Percentiles rank a stretch among this genome's conserved stretches.
These are phyloP conservation scores for Cyberlindnera amylophila DNA, from an alignment of 805 yeast genomes.

Conservation along the genomic window DNA sequence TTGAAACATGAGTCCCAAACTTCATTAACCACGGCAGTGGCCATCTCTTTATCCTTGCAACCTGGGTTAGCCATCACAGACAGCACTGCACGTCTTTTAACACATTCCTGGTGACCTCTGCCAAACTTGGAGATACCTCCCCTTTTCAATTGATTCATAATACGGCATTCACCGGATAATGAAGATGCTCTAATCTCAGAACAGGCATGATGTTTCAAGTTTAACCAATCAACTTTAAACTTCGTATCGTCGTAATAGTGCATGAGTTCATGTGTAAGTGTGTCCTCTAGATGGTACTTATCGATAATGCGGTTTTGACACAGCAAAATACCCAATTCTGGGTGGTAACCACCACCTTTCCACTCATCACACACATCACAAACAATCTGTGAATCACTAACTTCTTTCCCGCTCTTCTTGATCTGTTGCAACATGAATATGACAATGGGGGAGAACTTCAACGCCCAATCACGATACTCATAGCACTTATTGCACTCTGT, in stretches of 20 bases:
- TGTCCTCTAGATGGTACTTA: constrained; percentile 84
- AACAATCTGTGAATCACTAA: constrained; percentile 49
- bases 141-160: constrained; percentile 68
- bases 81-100: constrained; percentile 79
- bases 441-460: constrained; percentile 79
- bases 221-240: constrained; percentile 81
- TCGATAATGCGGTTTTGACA: constrained; percentile 73
- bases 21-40: constrained; percentile 72
- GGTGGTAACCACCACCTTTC: constrained; percentile 91
- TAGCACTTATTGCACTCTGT: constrained; percentile 66
- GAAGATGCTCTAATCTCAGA: constrained; percentile 93
- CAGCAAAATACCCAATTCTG: constrained; percentile 77
- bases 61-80: constrained; percentile 85
- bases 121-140: constrained; percentile 51
- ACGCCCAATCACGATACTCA: constrained; percentile 74
- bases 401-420: constrained; percentile 50
- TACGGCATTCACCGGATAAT: constrained; percentile 91
- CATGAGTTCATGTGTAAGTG: constrained; percentile 85
- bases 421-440: constrained; percentile 84
- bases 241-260: constrained; percentile 91
- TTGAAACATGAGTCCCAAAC: constrained; percentile 92
- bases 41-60: constrained; percentile 69
- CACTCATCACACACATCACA: constrained; percentile 84
- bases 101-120: constrained; percentile 88
- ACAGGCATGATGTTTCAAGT: constrained; percentile 92